Base-by-base conservation (phyloP, 73 alveolate genomes). In the Paramecium primaurelia region DNA sequence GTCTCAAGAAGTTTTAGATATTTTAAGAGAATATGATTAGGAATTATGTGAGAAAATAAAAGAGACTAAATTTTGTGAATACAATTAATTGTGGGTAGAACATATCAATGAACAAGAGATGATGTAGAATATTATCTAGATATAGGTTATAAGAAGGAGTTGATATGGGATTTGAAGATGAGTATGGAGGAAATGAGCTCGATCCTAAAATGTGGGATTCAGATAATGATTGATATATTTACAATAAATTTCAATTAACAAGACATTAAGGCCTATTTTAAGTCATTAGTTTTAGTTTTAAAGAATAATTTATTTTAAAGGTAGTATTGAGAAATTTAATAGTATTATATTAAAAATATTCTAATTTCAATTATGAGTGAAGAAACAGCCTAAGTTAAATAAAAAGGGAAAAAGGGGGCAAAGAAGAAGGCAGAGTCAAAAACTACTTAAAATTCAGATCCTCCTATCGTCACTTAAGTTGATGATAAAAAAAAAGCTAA, bases 11-110 rank as follows among this genome's bases (percentile, higher is more conserved):
- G 96, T 96, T 9, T 94, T 96, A 11, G 97, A 94, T 77, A 49
- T 96, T n/a, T 96, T 96, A 26, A 93, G 97, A 88, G 95, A 96
- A 25, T 92, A 92, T 59, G 98, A 96, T 86, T 96, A 94, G 58
- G 95, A 92, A 77, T 93, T 97, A 95, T 93, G 93, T 32, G 96
- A 96, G 75, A 97, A 93, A 40, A 96, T 96, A 89, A 96, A 96
- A 92, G 93, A 94, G 42, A 89, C 95, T 47, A 95, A 96, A 86
- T 96, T 95, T 92, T 92, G 93, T 83, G 95, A 94, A 80, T 96
- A 94, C 86, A 96, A 96, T 85, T 90, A 96, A 86, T 96, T 92
- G 22, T 96, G 97, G 95, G 77, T 96, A 20, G 92, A 95, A 25
- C 92, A 92, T 28, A 92, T 96, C 92, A 96, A 95, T 47, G 92